Base-by-base conservation (phyloP, 2,329 filamentous ascomycete genomes). In the Hymenoscyphus fructigenus region DNA sequence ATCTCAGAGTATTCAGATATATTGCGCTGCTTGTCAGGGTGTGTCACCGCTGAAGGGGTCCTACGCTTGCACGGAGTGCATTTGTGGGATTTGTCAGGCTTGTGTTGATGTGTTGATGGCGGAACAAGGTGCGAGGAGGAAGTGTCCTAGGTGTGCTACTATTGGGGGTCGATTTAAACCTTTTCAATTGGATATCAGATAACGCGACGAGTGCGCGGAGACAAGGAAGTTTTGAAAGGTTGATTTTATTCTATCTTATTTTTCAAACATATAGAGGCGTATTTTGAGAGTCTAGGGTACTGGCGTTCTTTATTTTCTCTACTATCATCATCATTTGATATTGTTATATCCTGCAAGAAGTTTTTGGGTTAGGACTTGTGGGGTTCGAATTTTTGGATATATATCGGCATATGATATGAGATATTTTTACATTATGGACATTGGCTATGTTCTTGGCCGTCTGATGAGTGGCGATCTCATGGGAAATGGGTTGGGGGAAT, bases 31-130 rank as follows among this genome's bases (percentile, higher is more conserved):
- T 58, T 98, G 94, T 75, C 88, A 91, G 69, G 87, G 89, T 44
- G 82, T 93, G 20, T 93, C 90, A 60, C 81, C 89, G 12, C 81
- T 98, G 29, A 89, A 88, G 73, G 91, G 94, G 73, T 95, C 92
- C 38, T 97, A 93, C 75, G 94, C 94, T 26, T 98, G 94, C 77
- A 97, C 93, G 0, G 93, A 97, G 77, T 98, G 95, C 77, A 96
- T 98, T 68, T 96, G 92, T 76, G 94, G 93, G 17, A 85, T 98
- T 59, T 98, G 95, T 77, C 87, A 89, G 68, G 88, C 92, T 65
- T 98, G 94, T 73, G 92, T 97, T 65, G 90, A 93, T 73, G 87
- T 91, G 38, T 82, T 94, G 63, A 88, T 92, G 78, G 86, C 85
- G 71, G 90, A 92, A 75, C 89, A 92, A 75, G 88, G 90, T 60